These are phyloP conservation scores for Ophiostoma himal-ulmi DNA, from an alignment of 2,329 filamentous ascomycete species.

Conservation along the genomic window DNA sequence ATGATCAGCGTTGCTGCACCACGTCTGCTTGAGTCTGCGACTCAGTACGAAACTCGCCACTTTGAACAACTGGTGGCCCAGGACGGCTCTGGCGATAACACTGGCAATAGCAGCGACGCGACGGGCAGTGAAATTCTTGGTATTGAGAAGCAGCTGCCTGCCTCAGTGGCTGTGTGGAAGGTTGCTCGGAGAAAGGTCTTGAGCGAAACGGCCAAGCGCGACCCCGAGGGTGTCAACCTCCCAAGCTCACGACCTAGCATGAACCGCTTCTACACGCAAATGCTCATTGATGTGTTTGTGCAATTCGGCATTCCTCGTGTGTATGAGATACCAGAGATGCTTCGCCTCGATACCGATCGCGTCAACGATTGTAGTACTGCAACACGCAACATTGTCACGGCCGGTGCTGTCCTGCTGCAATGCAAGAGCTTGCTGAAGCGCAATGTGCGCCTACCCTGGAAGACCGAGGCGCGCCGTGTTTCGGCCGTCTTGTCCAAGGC, in stretches of 20 bases:
- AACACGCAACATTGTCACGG: conserved; percentile 61
- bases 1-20: conserved; percentile 66
- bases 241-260: conserved; percentile 57
- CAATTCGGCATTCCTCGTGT: conserved; percentile 43
- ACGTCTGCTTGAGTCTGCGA: conserved; percentile 62
- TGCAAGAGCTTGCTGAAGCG: conserved; percentile 79
- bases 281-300: conserved; percentile 70
- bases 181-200: conserved; percentile 52
- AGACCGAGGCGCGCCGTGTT: conserved; percentile 65
- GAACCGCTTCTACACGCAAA: conserved; percentile 68
- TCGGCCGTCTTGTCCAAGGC: conserved; percentile 59
- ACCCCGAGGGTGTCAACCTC: conserved; percentile 61
- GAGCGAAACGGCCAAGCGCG: conserved; percentile 60
- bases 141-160: conserved; percentile 37
- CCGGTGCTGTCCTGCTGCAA: conserved; percentile 68
- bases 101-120: conserved; percentile 48
- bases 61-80: conserved; percentile 57
- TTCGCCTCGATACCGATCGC: conserved; percentile 62
- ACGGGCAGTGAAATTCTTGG: conserved; percentile 30
- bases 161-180: conserved; percentile 61
- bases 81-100: conserved; percentile 31
- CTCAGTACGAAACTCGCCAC: conserved; percentile 66
- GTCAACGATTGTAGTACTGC: conserved; percentile 52
- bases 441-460: conserved; percentile 73
- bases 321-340: conserved; percentile 63